Evolutionary conservation across 1,284 basidiomycete genomes (phyloP), one percentile per base, ranked within the genome.

Genomic region (Ustilago shanxiensis): DNA sequence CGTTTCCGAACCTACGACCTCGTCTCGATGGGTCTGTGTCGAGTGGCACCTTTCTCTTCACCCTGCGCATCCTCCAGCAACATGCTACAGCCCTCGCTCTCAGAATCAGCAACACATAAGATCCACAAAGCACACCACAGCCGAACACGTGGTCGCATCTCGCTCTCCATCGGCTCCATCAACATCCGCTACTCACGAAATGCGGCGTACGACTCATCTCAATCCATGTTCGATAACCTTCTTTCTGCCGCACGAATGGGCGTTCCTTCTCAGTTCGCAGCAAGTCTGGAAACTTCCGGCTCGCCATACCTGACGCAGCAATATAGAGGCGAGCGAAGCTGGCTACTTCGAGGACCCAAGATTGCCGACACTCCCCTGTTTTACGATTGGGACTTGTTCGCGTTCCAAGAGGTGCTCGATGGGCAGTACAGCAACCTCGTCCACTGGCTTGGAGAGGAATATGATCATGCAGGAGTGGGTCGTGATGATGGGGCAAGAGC

Each of bases 341-440:
- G 79, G 79, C 18, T 58, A 22, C 47, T 74, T 1, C 47, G 79
- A 0, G 64, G 77, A 3, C 71, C 75, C 22, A 66, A 70, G 16
- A 45, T 80, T 0, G 69, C 77, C 31, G 79, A 80, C 45, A 59
- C 67, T 2, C 59, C 63, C 14, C 50, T 81, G 18, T 75, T 80
- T 20, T 47, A 78, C 63, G 60, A 74, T 35, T 78, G 75, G 71
- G 78, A 80, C 59, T 24, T 81, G 8, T 72, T 81, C 28, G 76
- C 71, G 1, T 72, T 80, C 29, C 80, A 81, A 44, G 80, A 81
- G 57, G 80, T 79, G 22, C 72, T 81, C 26, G 61, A 79, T 60
- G 68, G 56, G 2, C 77, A 75, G 47, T 66, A 61, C n/a, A 1
- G 11, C 8, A 69, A 75, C 29, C 45, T 72, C 14, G 20, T 65